A percentile compares a stretch with the other conserved stretches of the same genome.
phyloP scores from a whole-genome alignment of 768 basidiomycete genomes.

The Boletus huronensis region DNA sequence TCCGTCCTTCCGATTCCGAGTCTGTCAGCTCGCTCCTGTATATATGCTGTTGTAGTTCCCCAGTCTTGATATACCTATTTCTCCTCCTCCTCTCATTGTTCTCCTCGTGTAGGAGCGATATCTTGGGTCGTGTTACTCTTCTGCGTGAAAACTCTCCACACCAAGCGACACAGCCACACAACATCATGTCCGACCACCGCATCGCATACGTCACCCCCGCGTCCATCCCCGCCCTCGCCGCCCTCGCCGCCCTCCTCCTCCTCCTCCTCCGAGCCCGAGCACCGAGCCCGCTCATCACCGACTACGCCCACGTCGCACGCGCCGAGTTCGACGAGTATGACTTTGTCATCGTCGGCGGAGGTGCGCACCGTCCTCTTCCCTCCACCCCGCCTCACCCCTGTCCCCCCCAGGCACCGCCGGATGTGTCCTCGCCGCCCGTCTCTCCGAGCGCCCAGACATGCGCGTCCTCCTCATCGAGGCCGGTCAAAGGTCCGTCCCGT shows the following conservation, averaged over 20 bases:
- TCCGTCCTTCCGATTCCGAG: no score
- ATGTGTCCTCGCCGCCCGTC: slow-evolving; percentile 42
- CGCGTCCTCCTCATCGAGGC: slow-evolving; percentile 40
- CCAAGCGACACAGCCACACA: slow-evolving; percentile 26
- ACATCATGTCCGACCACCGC: neutral
- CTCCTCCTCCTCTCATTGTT: no score
- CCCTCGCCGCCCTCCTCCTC: neutral
- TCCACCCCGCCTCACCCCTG: neutral
- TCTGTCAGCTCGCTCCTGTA: no score
- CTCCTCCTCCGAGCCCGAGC: neutral
- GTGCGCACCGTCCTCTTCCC: slow-evolving; percentile 20
- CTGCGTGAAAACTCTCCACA: no score
- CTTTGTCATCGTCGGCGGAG: slow-evolving; percentile 54
- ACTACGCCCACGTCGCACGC: neutral
- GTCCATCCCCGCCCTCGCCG: neutral
- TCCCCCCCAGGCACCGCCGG: slow-evolving; percentile 40
- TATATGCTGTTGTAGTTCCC: no score
- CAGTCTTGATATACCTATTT: no score
- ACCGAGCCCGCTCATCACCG: neutral
- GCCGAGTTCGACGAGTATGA: slow-evolving; percentile 38
- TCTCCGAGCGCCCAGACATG: slow-evolving; percentile 36
- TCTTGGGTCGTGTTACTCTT: no score
- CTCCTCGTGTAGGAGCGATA: no score
- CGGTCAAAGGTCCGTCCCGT: slow-evolving; percentile 43
- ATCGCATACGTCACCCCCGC: neutral